Base-by-base conservation (phyloP, 805 yeast species). In the Yarrowia sp. region DNA sequence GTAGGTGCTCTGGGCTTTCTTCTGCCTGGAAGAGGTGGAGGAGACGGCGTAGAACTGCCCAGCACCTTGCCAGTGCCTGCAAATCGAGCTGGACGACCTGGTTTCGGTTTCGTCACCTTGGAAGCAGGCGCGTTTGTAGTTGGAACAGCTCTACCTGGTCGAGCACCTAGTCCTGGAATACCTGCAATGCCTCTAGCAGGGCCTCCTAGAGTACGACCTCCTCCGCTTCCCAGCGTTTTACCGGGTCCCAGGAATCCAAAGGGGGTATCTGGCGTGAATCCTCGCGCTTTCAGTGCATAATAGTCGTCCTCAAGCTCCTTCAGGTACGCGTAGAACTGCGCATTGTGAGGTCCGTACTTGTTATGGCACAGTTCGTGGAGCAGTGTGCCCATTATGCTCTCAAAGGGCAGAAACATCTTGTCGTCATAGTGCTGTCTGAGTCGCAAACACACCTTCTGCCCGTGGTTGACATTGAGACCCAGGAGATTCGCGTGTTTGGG, bases 321-420 rank as follows among this genome's bases (percentile, higher is more conserved):
- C 65, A 90, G 72, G 56, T 80, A 79, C 56, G 75, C 75, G 70
- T 89, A 89, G 70, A 93, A 93, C 63, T 74, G 74, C 2, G 75
- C 80, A 74, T 93, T 87, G 70, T 93, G 98, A 0, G 96, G 88
- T 0, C 97, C 97, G 68, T 76, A 76, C 19, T 78, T 70, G 71
- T 90, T 92, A 71, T 93, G 98, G 1, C 90, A 82, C 41, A 93
- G 77, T 71, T 93, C 98, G 72, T 93, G 98, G 5, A 93, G 76
- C 84, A 91, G 81, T 0, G 97, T 90, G 0, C 91, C 96, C 24
- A 92, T 70, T 1, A 92, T 74, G 56, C 84, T 84, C 72, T 73
- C 77, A 42, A 85, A 74, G 1, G 91, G 86, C 18, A 84, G 70
- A 70, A 92, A 91, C 62, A 69, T 68, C 31, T 68, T 67, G 24